A percentile compares a stretch with the other conserved stretches of the same genome.
phyloP scores from a whole-genome alignment of 495 filamentous ascomycete species.

The Penicillium canariense region DNA sequence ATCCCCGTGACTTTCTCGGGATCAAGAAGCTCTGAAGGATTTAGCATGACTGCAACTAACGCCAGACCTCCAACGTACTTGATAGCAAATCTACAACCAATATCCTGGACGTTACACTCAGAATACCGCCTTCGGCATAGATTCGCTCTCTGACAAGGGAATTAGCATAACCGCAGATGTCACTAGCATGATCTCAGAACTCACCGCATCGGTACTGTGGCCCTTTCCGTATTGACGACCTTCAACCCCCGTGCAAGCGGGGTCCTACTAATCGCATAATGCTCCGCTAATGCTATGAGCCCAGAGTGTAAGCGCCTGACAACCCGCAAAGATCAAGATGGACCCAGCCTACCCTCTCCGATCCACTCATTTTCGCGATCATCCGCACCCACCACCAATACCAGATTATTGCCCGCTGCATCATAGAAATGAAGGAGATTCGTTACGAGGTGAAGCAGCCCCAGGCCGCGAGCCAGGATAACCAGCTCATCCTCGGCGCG shows the following conservation, averaged over 20 bases:
- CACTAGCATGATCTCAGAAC: neutral
- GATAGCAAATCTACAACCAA: constrained; percentile 90
- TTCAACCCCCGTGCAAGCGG: constrained; percentile 80
- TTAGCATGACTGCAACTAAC: constrained; percentile 10
- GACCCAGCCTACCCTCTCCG: constrained; percentile 58
- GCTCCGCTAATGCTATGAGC: constrained; percentile 74
- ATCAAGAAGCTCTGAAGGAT: constrained; percentile 58
- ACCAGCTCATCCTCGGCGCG: constrained; percentile 90
- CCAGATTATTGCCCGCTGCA: constrained; percentile 88
- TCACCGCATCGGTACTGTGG: constrained; percentile 72
- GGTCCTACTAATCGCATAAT: constrained; percentile 78
- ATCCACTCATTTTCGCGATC: constrained; percentile 94
- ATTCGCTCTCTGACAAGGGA: constrained; percentile 68
- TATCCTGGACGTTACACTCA: constrained; percentile 95
- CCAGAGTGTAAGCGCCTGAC: constrained; percentile 10
- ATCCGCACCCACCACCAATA: constrained; percentile 86
- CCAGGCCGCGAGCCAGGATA: constrained; percentile 85
- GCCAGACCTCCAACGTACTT: constrained; percentile 36
- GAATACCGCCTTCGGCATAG: constrained; percentile 84
- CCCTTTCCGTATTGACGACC: constrained; percentile 90
- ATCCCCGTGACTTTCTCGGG: constrained; percentile 85
- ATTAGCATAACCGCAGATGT: constrained; percentile 21
- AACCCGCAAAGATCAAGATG: neutral
- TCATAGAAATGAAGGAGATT: constrained; percentile 97
- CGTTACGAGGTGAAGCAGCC: constrained; percentile 83